Base-by-base conservation (phyloP, 164 flowering plant genomes). In the Saururus chinensis region DNA sequence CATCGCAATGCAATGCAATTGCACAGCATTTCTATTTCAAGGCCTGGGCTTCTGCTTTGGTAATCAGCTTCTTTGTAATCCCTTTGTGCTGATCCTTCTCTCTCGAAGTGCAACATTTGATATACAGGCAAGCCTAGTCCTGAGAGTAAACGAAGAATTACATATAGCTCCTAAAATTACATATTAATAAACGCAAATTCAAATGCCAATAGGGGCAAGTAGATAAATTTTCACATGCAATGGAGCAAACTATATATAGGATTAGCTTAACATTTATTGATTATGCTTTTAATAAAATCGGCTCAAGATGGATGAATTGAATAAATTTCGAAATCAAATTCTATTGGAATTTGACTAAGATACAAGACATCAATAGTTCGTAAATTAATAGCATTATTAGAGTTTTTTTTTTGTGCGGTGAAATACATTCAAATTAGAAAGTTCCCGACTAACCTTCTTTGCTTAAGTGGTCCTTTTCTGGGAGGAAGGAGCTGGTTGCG, bases 71-170 rank as follows among this genome's bases (percentile, higher is more conserved):
- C 67, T 87, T 92, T 10, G 85, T 96, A 68, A 92, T 84, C 53
- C 98, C 98, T 71, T 88, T 86, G 42, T 93, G 76, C 9, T 96
- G 76, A 64, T 73, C 82, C 66, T 68, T 80, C 77, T 84, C n/a
- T n/a, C 92, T 40, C 91, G 79, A 24, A 92, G 96, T 56, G 98
- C 98, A 51, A 92, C 93, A 68, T 92, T 92, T 59, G 98, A 92
- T 76, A 92, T 68, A 66, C 89, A 92, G 13, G 96, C 98, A 62
- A 92, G 81, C 53, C 96, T 95, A 54, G 87, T 83, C 85, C 98
- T 92, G 85, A 61, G 23, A 19, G 60, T n/a, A 16, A n/a, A 64
- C 6, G 37, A 30, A 30, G 37, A 30, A 30, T 30, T 30, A 30
- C 37, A 2, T 2, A 30, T 6, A 30, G 37, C 37, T 30, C 37